These are phyloP conservation scores for Dentipellis fragilis DNA, from an alignment of 768 basidiomycete genomes.

Conservation along the genomic window DNA sequence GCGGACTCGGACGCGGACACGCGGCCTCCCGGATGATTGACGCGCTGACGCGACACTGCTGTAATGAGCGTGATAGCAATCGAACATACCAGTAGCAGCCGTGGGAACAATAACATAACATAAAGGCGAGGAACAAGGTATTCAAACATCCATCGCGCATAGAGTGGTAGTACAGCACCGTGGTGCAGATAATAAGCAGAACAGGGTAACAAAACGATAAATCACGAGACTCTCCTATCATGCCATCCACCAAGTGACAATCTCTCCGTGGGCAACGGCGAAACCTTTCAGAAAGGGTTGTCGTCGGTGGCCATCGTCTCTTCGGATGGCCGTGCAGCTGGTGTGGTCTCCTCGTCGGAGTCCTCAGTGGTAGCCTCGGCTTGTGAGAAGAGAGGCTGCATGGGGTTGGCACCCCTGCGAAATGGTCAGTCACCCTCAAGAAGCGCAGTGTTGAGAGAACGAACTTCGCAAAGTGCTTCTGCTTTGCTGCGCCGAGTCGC, in stretches of 20 bases:
- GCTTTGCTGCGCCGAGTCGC: conserved; percentile 84
- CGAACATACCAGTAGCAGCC: background rate
- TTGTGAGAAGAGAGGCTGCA: conserved; percentile 46
- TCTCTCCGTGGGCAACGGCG: background rate
- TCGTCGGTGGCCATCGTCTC: conserved; percentile 41
- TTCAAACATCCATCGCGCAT: background rate
- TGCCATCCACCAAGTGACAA: background rate
- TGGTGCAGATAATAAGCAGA: background rate
- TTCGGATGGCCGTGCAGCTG: conserved; percentile 20
- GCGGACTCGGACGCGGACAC: background rate
- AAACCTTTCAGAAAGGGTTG: conserved; percentile 55
- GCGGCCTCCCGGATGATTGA: background rate
- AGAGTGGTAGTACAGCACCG: background rate
- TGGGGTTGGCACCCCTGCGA: conserved; percentile 49
- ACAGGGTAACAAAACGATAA: conserved; percentile 3
- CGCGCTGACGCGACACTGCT: background rate
- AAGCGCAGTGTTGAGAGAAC: conserved; percentile 5
- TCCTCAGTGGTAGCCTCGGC: conserved; percentile 22
- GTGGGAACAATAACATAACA: background rate
- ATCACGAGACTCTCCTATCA: conserved; percentile 3
- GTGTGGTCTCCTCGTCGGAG: conserved; percentile 28
- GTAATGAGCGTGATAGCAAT: too few relatives aligned
- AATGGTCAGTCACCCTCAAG: background rate
- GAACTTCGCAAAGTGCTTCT: conserved; percentile 89
- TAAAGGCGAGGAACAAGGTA: background rate